Conservation (phyloP, 2,329 filamentous ascomycete genomes). For the Fusarium duplospermum region DNA sequence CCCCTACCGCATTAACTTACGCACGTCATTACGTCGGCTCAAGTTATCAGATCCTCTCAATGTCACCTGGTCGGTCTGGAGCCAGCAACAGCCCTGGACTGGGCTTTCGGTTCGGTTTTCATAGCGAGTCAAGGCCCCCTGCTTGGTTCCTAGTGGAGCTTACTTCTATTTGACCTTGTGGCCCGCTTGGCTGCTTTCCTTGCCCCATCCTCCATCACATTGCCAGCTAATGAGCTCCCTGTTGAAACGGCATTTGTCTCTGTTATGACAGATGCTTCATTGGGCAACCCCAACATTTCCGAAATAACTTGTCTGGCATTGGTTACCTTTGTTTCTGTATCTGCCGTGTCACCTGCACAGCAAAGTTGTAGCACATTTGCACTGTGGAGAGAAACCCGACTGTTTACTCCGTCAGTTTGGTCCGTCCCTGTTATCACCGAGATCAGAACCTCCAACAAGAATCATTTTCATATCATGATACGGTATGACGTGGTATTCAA, state of each 20-base stretch:
- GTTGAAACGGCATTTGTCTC: background rate
- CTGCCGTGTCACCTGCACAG: background rate
- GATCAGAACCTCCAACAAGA: background rate
- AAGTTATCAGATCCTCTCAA: constrained; percentile 26
- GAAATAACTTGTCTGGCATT: background rate
- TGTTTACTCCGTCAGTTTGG: background rate
- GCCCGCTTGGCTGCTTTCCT: background rate
- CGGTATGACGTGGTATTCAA: background rate
- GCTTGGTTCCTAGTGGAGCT: constrained; percentile 4
- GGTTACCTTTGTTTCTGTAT: background rate
- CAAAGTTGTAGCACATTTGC: background rate
- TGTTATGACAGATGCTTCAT: background rate
- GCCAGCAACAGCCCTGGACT: background rate
- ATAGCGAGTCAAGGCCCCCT: constrained; percentile 6
- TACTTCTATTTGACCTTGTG: background rate
- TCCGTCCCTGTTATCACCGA: background rate
- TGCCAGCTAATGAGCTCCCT: background rate
- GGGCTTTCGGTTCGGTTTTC: background rate
- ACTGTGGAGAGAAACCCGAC: background rate
- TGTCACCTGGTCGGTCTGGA: background rate
- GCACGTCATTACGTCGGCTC: constrained; percentile 25
- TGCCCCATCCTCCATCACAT: background rate
- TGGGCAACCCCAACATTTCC: background rate
- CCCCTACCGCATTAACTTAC: background rate
- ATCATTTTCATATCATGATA: background rate